These are phyloP conservation scores for Yarrowia alimentaria DNA, from an alignment of 805 yeast genomes.

Conservation along the genomic window DNA sequence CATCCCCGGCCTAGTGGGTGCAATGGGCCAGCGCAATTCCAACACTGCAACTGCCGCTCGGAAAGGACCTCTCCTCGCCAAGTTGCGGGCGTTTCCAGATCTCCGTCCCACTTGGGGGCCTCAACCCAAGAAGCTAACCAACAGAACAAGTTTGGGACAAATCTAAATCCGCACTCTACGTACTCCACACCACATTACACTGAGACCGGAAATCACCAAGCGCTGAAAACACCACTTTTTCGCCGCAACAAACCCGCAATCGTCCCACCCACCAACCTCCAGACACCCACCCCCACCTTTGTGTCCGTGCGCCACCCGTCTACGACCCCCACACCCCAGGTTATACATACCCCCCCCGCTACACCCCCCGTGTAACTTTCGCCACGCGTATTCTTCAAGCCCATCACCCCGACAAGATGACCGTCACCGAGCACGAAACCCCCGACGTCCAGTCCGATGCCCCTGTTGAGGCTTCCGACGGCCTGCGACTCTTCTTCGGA, in stretches of 20 bases:
- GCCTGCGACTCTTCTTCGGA: slow-evolving; percentile 24
- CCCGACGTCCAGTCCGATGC: slow-evolving; percentile 13
- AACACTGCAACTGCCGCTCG: too few species aligned
- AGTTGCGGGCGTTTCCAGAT: too few species aligned
- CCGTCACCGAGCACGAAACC: slow-evolving; percentile 24
- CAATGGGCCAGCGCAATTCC: too few species aligned
- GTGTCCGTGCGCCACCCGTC: slow-evolving; percentile 6
- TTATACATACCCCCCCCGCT: slow-evolving; percentile 12
- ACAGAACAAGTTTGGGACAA: slow-evolving; percentile 7
- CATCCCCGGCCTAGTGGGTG: too few species aligned
- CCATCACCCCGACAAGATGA: slow-evolving; percentile 8
- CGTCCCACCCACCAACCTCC: background rate
- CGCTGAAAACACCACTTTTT: slow-evolving; percentile 1
- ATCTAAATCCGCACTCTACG: slow-evolving; percentile 16
- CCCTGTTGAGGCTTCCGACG: slow-evolving; percentile 22
- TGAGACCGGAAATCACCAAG: slow-evolving; percentile 1
- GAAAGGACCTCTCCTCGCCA: too few species aligned
- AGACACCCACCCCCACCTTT: background rate
- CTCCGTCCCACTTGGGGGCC: too few species aligned
- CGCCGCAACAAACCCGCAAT: background rate
- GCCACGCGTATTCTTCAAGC: slow-evolving; percentile 16
- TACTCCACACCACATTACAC: slow-evolving; percentile 14
- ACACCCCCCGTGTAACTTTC: slow-evolving; percentile 23
- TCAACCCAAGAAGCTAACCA: too few species aligned
- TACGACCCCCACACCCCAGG: background rate